Evolutionary conservation across 768 basidiomycete species (phyloP).

Genomic region (Tephrocybe sp.): DNA sequence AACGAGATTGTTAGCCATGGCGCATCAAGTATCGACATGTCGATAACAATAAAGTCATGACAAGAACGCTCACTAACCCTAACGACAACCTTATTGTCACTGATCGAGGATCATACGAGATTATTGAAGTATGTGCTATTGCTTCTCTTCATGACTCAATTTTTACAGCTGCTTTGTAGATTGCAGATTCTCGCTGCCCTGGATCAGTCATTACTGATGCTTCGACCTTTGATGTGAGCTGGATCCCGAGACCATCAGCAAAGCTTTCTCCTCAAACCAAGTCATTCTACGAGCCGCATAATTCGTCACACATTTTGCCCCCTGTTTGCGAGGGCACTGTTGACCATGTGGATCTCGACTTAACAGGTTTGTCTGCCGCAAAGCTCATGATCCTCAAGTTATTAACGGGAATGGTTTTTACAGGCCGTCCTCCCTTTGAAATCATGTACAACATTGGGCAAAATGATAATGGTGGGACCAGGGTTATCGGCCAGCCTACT

Average conservation of each 20-base stretch:
- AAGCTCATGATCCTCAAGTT: neutral
- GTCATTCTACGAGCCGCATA: slow-evolving; percentile 56
- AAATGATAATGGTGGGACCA: slow-evolving; percentile 66
- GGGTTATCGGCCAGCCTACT: slow-evolving; percentile 69
- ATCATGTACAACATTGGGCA: slow-evolving; percentile 85
- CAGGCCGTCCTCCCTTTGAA: slow-evolving; percentile 91
- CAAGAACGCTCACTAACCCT: slow-evolving; percentile 47
- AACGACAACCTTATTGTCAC: slow-evolving; percentile 75
- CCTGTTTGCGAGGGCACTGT: slow-evolving; percentile 81
- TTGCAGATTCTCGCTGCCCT: slow-evolving; percentile 82
- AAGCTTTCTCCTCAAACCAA: slow-evolving; percentile 57
- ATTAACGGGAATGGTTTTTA: neutral
- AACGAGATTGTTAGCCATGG: slow-evolving; percentile 69
- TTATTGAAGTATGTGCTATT: slow-evolving; percentile 53
- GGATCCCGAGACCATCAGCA: slow-evolving; percentile 78
- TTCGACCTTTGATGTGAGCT: slow-evolving; percentile 67
- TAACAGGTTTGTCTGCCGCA: slow-evolving; percentile 51
- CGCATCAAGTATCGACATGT: slow-evolving; percentile 65
- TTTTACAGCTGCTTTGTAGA: slow-evolving; percentile 41
- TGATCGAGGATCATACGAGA: slow-evolving; percentile 74
- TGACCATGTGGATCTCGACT: slow-evolving; percentile 80
- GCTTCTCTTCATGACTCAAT: neutral
- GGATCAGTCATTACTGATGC: slow-evolving; percentile 64
- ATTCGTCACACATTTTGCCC: slow-evolving; percentile 71
- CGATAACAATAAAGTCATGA: slow-evolving; percentile 38